A percentile compares a stretch with the other conserved stretches of the same genome.
Evolutionary conservation across 805 yeast genomes (phyloP).

Genomic region (Debaryomyces prosopidis): DNA sequence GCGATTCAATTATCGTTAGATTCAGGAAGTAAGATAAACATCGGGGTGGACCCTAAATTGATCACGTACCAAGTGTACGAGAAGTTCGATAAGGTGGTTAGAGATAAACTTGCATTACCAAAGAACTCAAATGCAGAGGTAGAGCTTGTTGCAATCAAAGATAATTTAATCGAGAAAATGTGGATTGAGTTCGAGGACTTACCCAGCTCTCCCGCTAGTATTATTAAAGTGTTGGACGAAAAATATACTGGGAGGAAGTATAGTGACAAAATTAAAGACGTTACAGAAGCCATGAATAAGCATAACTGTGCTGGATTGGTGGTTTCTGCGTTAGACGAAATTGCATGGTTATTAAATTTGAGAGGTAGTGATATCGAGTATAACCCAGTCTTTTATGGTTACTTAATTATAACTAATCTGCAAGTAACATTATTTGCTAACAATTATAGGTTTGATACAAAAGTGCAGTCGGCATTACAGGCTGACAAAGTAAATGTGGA

Average conservation of each 20-base stretch:
- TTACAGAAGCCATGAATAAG: slow-evolving; percentile 27
- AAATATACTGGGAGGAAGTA: slow-evolving; percentile 68
- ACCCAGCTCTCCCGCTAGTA: slow-evolving; percentile 54
- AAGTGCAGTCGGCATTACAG: slow-evolving; percentile 24
- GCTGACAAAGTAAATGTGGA: slow-evolving; percentile 29
- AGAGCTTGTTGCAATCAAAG: slow-evolving; percentile 44
- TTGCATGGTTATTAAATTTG: slow-evolving; percentile 56
- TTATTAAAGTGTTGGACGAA: slow-evolving; percentile 50
- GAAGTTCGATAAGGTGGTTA: slow-evolving; percentile 31
- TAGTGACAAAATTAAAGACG: slow-evolving; percentile 53
- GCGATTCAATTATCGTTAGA: slow-evolving; percentile 52
- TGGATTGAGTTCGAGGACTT: slow-evolving; percentile 68
- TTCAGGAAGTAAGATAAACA: slow-evolving; percentile 36
- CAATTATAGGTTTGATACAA: slow-evolving; percentile 36
- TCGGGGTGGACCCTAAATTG: slow-evolving; percentile 53
- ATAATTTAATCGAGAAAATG: slow-evolving; percentile 71
- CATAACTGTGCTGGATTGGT: slow-evolving; percentile 37
- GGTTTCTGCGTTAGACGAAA: slow-evolving; percentile 50
- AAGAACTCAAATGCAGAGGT: slow-evolving; percentile 32
- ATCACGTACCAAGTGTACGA: slow-evolving; percentile 37
- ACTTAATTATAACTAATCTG: slow-evolving; percentile 29
- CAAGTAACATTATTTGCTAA: slow-evolving; percentile 44
- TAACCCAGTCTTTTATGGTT: slow-evolving; percentile 55
- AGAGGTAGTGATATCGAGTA: slow-evolving; percentile 57
- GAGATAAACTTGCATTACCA: slow-evolving; percentile 19